Base-by-base conservation (phyloP, 331 rosid genomes). In the Malus hybrid region DNA sequence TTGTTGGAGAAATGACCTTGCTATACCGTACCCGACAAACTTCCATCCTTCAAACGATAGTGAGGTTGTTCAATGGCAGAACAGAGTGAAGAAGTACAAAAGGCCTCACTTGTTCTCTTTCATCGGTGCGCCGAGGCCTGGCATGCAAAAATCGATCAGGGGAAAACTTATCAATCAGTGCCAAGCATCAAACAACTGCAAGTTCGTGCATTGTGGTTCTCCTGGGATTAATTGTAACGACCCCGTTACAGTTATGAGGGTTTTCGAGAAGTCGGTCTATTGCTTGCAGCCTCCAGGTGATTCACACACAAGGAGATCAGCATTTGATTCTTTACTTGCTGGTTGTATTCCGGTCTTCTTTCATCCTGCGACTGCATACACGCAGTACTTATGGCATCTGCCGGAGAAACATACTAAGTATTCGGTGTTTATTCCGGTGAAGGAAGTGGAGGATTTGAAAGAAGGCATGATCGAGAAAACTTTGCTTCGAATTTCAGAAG, bases 291-390 rank as follows among this genome's bases (percentile, higher is more conserved):
- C 97, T 34, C 73, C 89, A 0, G 97, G 97, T 60, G 97, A 91
- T 39, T 89, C 97, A 4, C 86, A 91, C 79, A 89, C 97, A 4
- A 87, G 97, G 82, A 86, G 91, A 75, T 91, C 97, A 10, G 81
- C 86, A 59, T 91, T 91, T 39, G 95, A 91, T 78, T 87, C 97
- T 4, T 82, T 91, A 78, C 75, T 89, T 67, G 95, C 93, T 0
- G 97, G 97, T 42, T 91, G 97, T n/a, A 71, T 91, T 79, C 95
- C 97, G 3, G 97, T 91, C 67, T 91, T 91, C 80, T 91, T 91
- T 64, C 86, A 89, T 78, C 97, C 95, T 2, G 97, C 93, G 2
- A 86, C 91, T 1, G 97, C 95, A 31, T 91, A 89, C 76, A 81
- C 95, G 0, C 97, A 91, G 62, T 89, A 91, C 66, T 1, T 39